A percentile compares a stretch with the other conserved stretches of the same genome.
Evolutionary conservation across 1,284 basidiomycete species (phyloP).

Genomic region (Phellinidium pouzarii): DNA sequence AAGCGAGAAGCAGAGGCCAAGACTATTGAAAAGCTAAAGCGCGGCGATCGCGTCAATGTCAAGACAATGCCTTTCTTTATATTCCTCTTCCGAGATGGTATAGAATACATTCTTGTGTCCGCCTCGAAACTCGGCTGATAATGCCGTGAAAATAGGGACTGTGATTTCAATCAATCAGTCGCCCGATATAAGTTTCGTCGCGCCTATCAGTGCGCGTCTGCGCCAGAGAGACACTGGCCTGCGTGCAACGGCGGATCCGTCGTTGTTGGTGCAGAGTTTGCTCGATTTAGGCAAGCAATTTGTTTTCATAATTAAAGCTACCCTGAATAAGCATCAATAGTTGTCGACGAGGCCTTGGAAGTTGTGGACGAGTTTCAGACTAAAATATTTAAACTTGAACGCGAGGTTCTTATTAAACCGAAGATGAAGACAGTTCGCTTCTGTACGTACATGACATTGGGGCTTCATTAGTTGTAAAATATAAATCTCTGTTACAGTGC

Average conservation of each 20-base stretch:
- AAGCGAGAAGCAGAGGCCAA: conserved; percentile 28
- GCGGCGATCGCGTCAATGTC: conserved; percentile 54
- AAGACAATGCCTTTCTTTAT: conserved; percentile 54
- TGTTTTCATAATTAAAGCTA: background rate
- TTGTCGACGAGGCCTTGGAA: conserved; percentile 61
- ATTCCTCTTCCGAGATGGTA: conserved; percentile 59
- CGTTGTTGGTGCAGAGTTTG: conserved; percentile 53
- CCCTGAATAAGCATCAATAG: conserved; percentile 27
- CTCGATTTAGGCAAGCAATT: conserved; percentile 49
- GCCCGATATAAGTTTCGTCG: conserved; percentile 41
- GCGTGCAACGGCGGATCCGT: conserved; percentile 52
- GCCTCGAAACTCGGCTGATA: background rate
- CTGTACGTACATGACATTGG: conserved; percentile 33
- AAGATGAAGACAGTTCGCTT: conserved; percentile 51
- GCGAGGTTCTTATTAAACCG: conserved; percentile 49
- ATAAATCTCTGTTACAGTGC: conserved; percentile 37
- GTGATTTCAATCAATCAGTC: conserved; percentile 52
- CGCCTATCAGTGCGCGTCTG: conserved; percentile 49
- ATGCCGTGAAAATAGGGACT: conserved; percentile 37
- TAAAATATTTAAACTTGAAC: conserved; percentile 55
- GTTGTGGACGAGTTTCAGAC: conserved; percentile 60
- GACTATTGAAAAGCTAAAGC: conserved; percentile 45
- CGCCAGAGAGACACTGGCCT: conserved; percentile 51
- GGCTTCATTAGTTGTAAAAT: background rate
- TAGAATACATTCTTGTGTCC: conserved; percentile 12